phyloP scores from a whole-genome alignment of 441 rosid genomes.

The Cnidoscolus chayamansa region DNA sequence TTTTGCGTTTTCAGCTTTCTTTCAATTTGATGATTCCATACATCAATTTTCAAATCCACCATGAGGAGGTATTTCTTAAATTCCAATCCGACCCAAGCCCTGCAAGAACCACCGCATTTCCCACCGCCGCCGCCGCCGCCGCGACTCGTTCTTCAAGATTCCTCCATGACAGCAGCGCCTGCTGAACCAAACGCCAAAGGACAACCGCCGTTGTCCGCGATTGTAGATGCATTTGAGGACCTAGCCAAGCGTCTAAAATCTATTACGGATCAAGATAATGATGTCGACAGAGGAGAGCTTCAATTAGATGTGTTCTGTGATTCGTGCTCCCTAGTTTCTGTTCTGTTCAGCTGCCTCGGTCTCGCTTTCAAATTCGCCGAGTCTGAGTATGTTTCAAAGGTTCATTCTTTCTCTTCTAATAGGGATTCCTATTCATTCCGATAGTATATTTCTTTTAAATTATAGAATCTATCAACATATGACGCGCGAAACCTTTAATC shows the following conservation, averaged over 20 bases:
- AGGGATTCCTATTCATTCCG: too few species aligned
- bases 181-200: constrained; percentile 7
- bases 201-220: constrained; percentile 44
- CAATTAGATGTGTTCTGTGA: constrained; percentile 58
- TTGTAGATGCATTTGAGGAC: constrained; percentile 69
- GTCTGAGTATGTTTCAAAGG: constrained; percentile 77
- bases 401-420: constrained; percentile 16
- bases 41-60: not conserved
- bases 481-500: too few species aligned
- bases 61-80: constrained; percentile 20
- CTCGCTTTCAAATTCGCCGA: constrained; percentile 91
- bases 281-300: constrained; percentile 29
- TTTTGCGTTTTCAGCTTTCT: not conserved
- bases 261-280: not conserved
- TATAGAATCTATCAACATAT: too few species aligned
- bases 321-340: constrained; percentile 72
- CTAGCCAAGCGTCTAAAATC: constrained; percentile 39
- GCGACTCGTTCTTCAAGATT: constrained; percentile 30
- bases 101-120: not conserved
- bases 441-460: too few species aligned
- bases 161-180: constrained; percentile 19
- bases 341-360: constrained; percentile 77
- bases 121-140: not conserved
- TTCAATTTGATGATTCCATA: not conserved
- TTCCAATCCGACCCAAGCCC: not conserved